Evolutionary conservation across 1,139 yeast genomes (phyloP).

Genomic region (Yamadazyma taylorii): DNA sequence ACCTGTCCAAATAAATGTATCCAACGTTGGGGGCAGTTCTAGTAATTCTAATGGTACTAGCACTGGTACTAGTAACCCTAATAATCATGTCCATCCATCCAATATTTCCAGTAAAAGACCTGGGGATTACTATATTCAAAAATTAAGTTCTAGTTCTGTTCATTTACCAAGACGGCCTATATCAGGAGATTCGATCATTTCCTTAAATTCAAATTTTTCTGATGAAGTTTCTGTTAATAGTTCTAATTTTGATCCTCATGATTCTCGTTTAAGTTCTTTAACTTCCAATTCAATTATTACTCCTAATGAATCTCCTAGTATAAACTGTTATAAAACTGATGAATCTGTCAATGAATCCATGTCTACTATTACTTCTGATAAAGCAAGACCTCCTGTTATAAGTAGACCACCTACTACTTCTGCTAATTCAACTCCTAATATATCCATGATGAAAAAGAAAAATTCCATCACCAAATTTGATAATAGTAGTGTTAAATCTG

Average conservation of each 20-base stretch:
- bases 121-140: conserved; percentile 43
- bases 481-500: background rate
- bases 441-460: background rate
- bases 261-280: conserved; percentile 41
- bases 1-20: too few species aligned
- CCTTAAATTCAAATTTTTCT: conserved; percentile 35
- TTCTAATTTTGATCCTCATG: conserved; percentile 36
- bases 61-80: background rate
- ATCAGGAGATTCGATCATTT: conserved; percentile 38
- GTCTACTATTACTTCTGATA: conserved; percentile 14
- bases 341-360: conserved; percentile 14
- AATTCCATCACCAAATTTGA: background rate
- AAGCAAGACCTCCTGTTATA: background rate
- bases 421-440: conserved; percentile 1
- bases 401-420: background rate
- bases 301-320: conserved; percentile 25
- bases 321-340: conserved; percentile 15
- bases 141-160: conserved; percentile 21
- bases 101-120: conserved; percentile 31
- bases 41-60: background rate
- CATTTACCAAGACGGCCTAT: conserved; percentile 22
- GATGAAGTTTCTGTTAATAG: conserved; percentile 41
- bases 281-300: conserved; percentile 31
- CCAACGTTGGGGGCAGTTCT: too few species aligned
- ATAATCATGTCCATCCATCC: too few species aligned